A percentile compares a stretch with the other conserved stretches of the same genome.
Evolutionary conservation across 176 grass and related monocot genomes (phyloP).

Genomic region (Eremochloa ophiuroides): DNA sequence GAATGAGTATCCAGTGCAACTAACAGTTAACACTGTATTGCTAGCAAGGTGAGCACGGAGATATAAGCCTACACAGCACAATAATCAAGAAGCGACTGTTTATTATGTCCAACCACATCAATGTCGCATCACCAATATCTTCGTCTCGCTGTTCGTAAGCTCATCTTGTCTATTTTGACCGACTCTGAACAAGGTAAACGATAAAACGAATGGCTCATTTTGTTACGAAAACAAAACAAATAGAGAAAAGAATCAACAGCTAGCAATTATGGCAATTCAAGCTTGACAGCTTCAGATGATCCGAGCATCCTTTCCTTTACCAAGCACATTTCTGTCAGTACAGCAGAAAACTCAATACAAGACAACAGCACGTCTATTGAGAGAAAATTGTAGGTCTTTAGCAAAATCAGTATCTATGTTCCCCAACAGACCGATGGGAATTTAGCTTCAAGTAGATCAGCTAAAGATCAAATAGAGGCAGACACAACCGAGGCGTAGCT

Average conservation of each 20-base stretch:
- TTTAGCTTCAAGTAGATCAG: background rate
- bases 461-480: background rate
- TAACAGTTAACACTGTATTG: too few relatives aligned
- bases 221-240: background rate
- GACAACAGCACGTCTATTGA: background rate
- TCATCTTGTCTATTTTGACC: background rate
- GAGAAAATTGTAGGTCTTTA: background rate
- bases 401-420: background rate
- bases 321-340: background rate
- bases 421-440: background rate
- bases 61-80: too few relatives aligned
- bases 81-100: background rate
- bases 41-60: background rate
- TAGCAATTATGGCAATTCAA: background rate
- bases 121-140: background rate
- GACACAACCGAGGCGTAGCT: background rate
- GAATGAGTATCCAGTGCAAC: too few relatives aligned
- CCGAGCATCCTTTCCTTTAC: background rate
- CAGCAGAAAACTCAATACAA: background rate
- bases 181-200: too few relatives aligned
- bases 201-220: background rate
- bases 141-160: background rate
- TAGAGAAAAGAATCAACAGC: background rate
- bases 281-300: background rate
- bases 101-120: background rate